Base-by-base conservation (phyloP, 441 rosid species). In the Populus hybrid region DNA sequence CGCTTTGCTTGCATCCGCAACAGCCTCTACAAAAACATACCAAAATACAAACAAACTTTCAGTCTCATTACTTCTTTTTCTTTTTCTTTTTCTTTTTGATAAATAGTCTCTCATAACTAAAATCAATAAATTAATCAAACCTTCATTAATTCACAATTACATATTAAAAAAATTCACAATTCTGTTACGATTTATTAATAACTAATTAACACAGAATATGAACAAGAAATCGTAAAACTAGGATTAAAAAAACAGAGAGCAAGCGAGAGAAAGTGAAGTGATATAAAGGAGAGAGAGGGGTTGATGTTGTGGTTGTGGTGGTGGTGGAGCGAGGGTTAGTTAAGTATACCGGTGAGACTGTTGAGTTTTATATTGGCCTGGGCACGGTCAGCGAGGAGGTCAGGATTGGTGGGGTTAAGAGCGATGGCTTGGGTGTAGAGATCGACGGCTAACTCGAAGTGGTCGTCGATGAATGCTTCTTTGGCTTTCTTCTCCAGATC, bases 381-480 rank as follows among this genome's bases (percentile, higher is more conserved):
- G 75, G 99, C 95, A 38, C 98, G 98, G 85, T 96, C 95, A 7
- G 94, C 95, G 80, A 78, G 90, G 72, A 94, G 90, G 42, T 90
- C 98, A 3, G 98, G 89, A 80, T 77, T 80, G 35, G 78, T 85
- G 73, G 98, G 97, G 89, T 80, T 83, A 74, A 90, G 82, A 16
- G 67, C 73, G 82, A 96, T 88, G 74, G 97, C 99, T 83, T 91
- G 90, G 1, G 95, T 81, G 84, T 90, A 93, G 80, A 96, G 91
- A 78, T 90, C 94, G 77, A 80, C 83, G 46, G 98, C 92, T 18
- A 89, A 86, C 82, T 93, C 95, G 79, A 94, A 93, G 87, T 92
- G 89, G 67, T 96, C 98, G 76, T 96, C 97, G 82, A 94, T 82
- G 85, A 94, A 94, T 9, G 97, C 97, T 80, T 88, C 98, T 79